Conservation (phyloP, 176 grass and related monocot genomes). For the Aegilops tauschii region DNA sequence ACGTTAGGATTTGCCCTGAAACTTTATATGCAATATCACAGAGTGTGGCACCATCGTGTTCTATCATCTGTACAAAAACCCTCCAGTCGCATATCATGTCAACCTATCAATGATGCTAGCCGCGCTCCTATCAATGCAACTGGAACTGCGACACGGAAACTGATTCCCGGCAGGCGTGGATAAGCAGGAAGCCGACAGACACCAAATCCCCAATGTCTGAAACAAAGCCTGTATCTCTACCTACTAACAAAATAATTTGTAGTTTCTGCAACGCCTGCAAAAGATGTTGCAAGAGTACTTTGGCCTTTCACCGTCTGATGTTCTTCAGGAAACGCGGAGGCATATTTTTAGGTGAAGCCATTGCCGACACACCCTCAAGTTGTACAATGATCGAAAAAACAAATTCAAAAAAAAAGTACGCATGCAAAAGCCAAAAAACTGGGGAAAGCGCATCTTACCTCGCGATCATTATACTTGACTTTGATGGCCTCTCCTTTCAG, state of each 20-base stretch:
- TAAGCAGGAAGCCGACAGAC: neutral
- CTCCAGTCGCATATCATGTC: neutral
- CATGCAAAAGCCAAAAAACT: neutral
- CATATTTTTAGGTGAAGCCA: constrained; percentile 15
- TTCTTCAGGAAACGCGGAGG: constrained; percentile 4
- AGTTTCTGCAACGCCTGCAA: neutral
- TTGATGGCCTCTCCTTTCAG: neutral
- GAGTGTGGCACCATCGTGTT: neutral
- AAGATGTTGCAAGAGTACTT: neutral
- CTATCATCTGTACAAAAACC: constrained; percentile 1
- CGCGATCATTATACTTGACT: neutral
- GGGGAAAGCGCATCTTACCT: neutral
- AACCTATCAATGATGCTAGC: neutral
- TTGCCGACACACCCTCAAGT: constrained; percentile 20
- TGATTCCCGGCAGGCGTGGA: neutral
- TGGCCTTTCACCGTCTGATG: neutral
- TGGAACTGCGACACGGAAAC: neutral
- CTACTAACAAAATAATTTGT: neutral
- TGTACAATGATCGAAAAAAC: constrained; percentile 17
- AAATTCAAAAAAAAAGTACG: neutral
- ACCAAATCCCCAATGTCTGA: neutral
- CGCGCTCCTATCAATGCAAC: neutral
- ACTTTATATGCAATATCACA: neutral
- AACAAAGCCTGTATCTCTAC: neutral
- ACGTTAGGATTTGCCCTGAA: neutral